phyloP scores from a whole-genome alignment of 495 filamentous ascomycete species.

The Tuber calosporum region DNA sequence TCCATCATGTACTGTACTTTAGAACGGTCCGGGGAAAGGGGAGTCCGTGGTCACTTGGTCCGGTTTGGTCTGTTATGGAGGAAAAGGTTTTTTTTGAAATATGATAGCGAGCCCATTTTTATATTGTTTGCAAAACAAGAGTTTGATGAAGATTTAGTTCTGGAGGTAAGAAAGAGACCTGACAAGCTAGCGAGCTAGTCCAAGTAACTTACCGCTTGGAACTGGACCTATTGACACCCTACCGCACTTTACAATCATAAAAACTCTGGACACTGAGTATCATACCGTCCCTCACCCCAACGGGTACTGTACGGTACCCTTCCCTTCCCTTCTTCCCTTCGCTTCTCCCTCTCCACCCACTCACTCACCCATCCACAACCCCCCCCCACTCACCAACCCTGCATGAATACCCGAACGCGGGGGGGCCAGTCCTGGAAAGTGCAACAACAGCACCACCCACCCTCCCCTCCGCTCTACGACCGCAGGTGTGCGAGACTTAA shows the following conservation, averaged over 20 bases:
- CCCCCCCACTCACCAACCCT: not conserved
- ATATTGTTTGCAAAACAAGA: not conserved
- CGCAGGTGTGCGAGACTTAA: not conserved
- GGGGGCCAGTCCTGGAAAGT: not conserved
- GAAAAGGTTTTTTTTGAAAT: not conserved
- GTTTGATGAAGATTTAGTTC: too few relatives aligned
- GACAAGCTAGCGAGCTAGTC: too few relatives aligned
- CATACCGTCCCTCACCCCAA: not conserved
- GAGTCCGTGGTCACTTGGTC: not conserved
- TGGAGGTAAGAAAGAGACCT: too few relatives aligned
- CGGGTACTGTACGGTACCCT: not conserved
- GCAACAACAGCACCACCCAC: not conserved
- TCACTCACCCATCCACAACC: not conserved
- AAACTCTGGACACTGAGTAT: not conserved
- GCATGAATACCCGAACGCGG: slow-evolving; percentile 3
- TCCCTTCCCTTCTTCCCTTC: not conserved
- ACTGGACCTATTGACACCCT: not conserved
- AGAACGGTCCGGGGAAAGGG: not conserved
- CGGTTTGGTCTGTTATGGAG: not conserved
- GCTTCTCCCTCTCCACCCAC: not conserved
- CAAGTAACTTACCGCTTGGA: not conserved
- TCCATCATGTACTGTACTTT: not conserved
- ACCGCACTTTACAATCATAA: not conserved
- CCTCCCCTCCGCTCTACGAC: not conserved
- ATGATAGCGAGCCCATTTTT: not conserved